phyloP scores from a whole-genome alignment of 306 rosid genomes.

The Heteromeles arbutifolia region DNA sequence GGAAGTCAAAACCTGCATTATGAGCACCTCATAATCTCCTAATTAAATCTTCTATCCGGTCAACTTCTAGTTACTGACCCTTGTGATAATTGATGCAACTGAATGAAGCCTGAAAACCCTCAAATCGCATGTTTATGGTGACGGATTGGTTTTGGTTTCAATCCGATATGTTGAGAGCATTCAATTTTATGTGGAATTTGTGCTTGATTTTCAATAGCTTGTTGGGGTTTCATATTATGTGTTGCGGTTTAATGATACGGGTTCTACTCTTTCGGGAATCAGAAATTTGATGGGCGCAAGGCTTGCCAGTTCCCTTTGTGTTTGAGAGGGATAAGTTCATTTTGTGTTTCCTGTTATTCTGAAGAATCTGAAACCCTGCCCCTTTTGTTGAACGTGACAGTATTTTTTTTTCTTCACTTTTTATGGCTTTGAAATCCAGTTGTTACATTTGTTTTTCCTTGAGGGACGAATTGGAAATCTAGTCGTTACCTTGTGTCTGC shows the following conservation, averaged over 20 bases:
- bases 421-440: not conserved
- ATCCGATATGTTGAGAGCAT: not conserved
- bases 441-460: too few species aligned
- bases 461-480: too few species aligned
- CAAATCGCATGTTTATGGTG: not conserved
- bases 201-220: not conserved
- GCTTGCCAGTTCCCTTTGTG: not conserved
- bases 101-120: not conserved
- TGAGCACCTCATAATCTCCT: not conserved
- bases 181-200: not conserved
- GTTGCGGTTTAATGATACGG: not conserved
- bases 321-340: not conserved
- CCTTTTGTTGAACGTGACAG: not conserved
- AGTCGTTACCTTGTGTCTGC: not conserved
- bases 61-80: not conserved
- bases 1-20: not conserved
- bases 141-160: not conserved
- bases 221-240: not conserved
- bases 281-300: too few species aligned
- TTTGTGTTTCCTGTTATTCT: not conserved
- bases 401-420: not conserved
- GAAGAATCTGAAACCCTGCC: not conserved
- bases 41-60: not conserved
- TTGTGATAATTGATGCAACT: not conserved
- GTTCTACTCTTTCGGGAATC: not conserved